Evolutionary conservation across 2,329 filamentous ascomycete genomes (phyloP).

Genomic region (Domatiomyces globalis): DNA sequence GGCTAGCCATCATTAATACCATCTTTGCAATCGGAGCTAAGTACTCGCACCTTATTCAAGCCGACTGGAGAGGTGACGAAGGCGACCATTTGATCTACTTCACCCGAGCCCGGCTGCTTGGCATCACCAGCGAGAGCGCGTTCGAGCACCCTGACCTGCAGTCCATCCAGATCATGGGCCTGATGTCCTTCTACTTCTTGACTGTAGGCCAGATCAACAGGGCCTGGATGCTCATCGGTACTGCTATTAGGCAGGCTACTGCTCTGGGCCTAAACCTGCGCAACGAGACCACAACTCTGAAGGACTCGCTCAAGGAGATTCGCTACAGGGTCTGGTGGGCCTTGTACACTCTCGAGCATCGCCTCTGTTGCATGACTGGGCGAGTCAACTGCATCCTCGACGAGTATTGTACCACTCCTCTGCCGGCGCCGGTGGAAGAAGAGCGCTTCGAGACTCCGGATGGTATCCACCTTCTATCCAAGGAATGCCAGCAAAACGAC

Average conservation of each 20-base stretch:
- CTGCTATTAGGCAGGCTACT: slow-evolving; percentile 31
- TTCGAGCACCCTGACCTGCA: slow-evolving; percentile 33
- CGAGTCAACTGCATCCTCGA: slow-evolving; percentile 30
- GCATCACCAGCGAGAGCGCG: slow-evolving; percentile 29
- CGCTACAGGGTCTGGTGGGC: slow-evolving; percentile 36
- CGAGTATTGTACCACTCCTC: slow-evolving; percentile 30
- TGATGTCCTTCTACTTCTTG: slow-evolving; percentile 32
- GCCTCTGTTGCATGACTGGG: slow-evolving; percentile 34
- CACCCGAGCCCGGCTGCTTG: slow-evolving; percentile 29
- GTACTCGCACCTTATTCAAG: slow-evolving; percentile 30
- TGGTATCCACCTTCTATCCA: slow-evolving; percentile 23
- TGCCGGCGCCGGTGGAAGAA: slow-evolving; percentile 30
- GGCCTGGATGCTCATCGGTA: slow-evolving; percentile 29
- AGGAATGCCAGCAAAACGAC: slow-evolving; percentile 21
- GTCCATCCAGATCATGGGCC: slow-evolving; percentile 31
- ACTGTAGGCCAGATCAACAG: slow-evolving; percentile 31
- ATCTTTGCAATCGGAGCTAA: slow-evolving; percentile 33
- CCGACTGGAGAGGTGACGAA: slow-evolving; percentile 29
- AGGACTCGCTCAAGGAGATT: slow-evolving; percentile 29
- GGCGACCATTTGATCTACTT: slow-evolving; percentile 32
- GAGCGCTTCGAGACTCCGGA: slow-evolving; percentile 24
- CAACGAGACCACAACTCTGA: slow-evolving; percentile 26
- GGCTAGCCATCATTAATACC: slow-evolving; percentile 33
- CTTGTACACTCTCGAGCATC: slow-evolving; percentile 31
- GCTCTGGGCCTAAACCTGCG: slow-evolving; percentile 33